Conservation (phyloP, 2,329 filamentous ascomycete species). For the Ascochyta pisi region DNA sequence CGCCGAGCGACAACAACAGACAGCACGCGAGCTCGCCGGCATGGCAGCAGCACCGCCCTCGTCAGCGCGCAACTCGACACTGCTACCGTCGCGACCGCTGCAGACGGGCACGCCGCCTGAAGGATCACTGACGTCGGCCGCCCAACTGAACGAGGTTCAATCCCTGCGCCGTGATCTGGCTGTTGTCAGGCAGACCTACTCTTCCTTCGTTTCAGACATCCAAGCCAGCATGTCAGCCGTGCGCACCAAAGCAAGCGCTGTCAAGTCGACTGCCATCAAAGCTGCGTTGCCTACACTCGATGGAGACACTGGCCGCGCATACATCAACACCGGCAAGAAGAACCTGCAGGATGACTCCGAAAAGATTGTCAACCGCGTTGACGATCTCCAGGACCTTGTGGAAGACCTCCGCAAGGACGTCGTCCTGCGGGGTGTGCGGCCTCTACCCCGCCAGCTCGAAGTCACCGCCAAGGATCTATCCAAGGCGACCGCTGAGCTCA, state of each 20-base stretch:
- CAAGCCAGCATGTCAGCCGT: conserved; percentile 85
- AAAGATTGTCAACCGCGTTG: conserved; percentile 86
- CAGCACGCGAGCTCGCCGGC: conserved; percentile 83
- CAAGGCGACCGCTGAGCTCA: conserved; percentile 80
- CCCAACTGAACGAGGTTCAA: conserved; percentile 79
- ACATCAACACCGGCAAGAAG: conserved; percentile 88
- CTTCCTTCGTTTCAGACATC: conserved; percentile 87
- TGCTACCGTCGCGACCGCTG: conserved; percentile 40
- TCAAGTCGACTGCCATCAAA: conserved; percentile 78
- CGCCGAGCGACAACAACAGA: conserved; percentile 87
- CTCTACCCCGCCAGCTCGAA: conserved; percentile 88
- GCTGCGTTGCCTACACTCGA: conserved; percentile 74
- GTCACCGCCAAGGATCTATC: conserved; percentile 87
- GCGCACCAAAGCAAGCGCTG: conserved; percentile 78
- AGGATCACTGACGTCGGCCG: conserved; percentile 53
- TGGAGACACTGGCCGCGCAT: conserved; percentile 80
- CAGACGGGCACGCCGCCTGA: conserved; percentile 29
- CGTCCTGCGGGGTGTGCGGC: conserved; percentile 88
- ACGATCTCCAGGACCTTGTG: conserved; percentile 95
- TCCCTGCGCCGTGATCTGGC: conserved; percentile 86
- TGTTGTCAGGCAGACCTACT: conserved; percentile 90
- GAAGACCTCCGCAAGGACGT: conserved; percentile 98
- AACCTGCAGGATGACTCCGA: conserved; percentile 86
- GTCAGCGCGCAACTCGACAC: conserved; percentile 45
- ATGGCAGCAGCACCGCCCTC: conserved; percentile 59